phyloP scores from a whole-genome alignment of 495 filamentous ascomycete species.

The Extremus antarcticus region DNA sequence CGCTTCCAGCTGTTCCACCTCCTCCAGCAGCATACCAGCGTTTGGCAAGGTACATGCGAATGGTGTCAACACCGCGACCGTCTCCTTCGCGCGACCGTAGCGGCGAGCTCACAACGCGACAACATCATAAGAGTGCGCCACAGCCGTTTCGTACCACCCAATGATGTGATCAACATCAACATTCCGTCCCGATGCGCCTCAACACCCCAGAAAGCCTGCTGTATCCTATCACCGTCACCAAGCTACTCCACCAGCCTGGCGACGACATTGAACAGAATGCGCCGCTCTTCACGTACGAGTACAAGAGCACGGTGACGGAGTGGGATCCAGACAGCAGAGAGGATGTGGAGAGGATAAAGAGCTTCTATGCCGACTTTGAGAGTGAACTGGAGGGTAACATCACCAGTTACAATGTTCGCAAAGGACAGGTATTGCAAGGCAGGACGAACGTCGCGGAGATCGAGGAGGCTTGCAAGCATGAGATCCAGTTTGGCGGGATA shows the following conservation, averaged over 20 bases:
- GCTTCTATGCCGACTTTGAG: slow-evolving; percentile 65
- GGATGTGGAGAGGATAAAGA: slow-evolving; percentile 54
- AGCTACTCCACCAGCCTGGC: slow-evolving; percentile 64
- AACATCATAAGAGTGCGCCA: not conserved
- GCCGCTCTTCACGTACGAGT: slow-evolving; percentile 72
- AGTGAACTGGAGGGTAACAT: slow-evolving; percentile 71
- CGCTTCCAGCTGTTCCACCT: not conserved
- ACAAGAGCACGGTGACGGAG: slow-evolving; percentile 63
- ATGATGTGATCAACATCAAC: slow-evolving; percentile 13
- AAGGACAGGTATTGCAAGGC: slow-evolving; percentile 54
- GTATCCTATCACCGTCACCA: slow-evolving; percentile 91
- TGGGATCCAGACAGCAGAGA: slow-evolving; percentile 55
- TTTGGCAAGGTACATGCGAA: not conserved
- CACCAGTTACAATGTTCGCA: slow-evolving; percentile 59
- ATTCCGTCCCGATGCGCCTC: slow-evolving; percentile 32
- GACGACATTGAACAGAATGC: slow-evolving; percentile 65
- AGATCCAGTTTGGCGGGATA: slow-evolving; percentile 78
- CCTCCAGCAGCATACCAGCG: not conserved
- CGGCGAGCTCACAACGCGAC: not conserved
- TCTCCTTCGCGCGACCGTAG: not conserved
- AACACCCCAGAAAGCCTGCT: slow-evolving; percentile 51
- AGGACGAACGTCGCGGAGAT: slow-evolving; percentile 55
- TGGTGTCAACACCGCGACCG: not conserved
- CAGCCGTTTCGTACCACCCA: not conserved
- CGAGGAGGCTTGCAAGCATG: slow-evolving; percentile 84